These are phyloP conservation scores for Nectriaceae sp. DNA, from an alignment of 2,329 filamentous ascomycete species.

Conservation along the genomic window DNA sequence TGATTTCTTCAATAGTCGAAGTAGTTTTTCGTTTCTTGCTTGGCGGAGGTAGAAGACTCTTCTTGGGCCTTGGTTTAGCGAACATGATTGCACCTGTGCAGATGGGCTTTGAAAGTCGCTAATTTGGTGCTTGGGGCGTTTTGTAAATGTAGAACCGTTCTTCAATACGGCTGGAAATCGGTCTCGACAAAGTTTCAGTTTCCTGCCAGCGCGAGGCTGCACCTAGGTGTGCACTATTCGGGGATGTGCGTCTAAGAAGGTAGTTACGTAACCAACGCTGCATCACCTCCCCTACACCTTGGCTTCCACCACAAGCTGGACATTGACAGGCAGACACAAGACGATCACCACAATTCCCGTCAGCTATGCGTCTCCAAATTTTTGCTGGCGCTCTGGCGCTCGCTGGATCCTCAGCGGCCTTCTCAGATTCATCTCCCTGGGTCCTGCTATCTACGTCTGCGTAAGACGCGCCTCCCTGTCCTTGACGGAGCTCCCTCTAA, in stretches of 20 bases:
- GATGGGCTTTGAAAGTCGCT: slow-evolving; percentile 4
- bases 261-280: slow-evolving; percentile 29
- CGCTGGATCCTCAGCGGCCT: slow-evolving; percentile 66
- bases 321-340: slow-evolving; percentile 28
- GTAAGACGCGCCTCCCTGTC: slow-evolving; percentile 53
- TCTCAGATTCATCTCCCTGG: slow-evolving; percentile 86
- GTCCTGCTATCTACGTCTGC: slow-evolving; percentile 81
- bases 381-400: slow-evolving; percentile 54
- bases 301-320: slow-evolving; percentile 24
- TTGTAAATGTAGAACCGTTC: too few species aligned
- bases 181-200: not conserved
- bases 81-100: slow-evolving; percentile 41
- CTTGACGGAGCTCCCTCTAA: slow-evolving; percentile 25
- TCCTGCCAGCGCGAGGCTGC: slow-evolving; percentile 7
- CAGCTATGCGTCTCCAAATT: slow-evolving; percentile 56
- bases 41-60: slow-evolving; percentile 56
- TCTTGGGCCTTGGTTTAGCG: slow-evolving; percentile 60
- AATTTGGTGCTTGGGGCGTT: too few species aligned
- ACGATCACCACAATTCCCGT: slow-evolving; percentile 25
- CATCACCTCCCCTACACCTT: slow-evolving; percentile 25
- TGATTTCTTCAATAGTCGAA: slow-evolving; percentile 73
- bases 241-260: slow-evolving; percentile 18
- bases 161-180: too few species aligned
- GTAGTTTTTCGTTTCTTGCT: slow-evolving; percentile 68
- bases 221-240: slow-evolving; percentile 30